Evolutionary conservation across 1,284 basidiomycete genomes (phyloP).

Genomic region (Pseudozyma sp.): DNA sequence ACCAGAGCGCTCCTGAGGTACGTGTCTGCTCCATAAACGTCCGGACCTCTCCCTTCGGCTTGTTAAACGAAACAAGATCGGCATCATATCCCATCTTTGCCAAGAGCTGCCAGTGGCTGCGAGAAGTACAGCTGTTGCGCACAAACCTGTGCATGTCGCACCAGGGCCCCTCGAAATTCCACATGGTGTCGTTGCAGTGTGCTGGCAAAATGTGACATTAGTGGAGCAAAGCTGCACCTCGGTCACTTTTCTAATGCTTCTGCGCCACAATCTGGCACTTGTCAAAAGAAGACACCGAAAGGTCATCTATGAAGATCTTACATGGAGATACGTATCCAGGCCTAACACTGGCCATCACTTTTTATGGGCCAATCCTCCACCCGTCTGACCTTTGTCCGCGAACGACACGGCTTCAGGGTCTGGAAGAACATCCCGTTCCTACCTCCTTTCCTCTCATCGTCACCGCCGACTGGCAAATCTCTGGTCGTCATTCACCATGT

Average conservation of each 20-base stretch:
- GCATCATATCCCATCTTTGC: no score
- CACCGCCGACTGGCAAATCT: neutral
- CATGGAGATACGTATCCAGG: no score
- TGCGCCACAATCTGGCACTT: neutral
- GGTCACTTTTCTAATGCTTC: neutral
- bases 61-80: no score
- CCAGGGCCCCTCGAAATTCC: conserved; percentile 1
- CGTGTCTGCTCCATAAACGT: no score
- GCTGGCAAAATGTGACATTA: neutral
- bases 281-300: neutral
- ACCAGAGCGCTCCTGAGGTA: no score
- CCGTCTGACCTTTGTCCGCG: neutral
- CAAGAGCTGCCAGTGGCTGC: no score
- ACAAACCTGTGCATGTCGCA: neutral
- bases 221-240: neutral
- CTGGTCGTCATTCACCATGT: neutral
- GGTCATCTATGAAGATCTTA: no score
- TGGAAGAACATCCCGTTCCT: neutral
- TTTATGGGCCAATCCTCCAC: neutral
- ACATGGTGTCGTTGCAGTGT: neutral
- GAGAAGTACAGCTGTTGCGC: no score
- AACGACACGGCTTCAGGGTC: neutral
- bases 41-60: no score
- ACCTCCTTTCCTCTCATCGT: neutral
- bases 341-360: neutral